Evolutionary conservation across 192 early-diverging fungal genomes (phyloP).

Genomic region (Umbelopsis sp.): DNA sequence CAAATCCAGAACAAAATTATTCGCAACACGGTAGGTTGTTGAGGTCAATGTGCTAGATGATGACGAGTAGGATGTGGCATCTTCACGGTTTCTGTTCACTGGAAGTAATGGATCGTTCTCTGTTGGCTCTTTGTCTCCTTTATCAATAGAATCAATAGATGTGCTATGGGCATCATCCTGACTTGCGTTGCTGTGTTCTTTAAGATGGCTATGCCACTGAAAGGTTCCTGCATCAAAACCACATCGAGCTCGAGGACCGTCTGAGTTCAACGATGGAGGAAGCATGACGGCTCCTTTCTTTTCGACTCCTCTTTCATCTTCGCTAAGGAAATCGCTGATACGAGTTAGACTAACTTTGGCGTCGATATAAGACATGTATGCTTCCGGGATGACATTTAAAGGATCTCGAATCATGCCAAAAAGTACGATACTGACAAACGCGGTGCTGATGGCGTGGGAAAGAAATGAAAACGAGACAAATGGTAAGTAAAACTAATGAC

Average conservation of each 20-base stretch:
- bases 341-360: conserved; percentile 58
- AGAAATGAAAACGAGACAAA: not conserved
- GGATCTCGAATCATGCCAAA: conserved; percentile 65
- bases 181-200: not conserved
- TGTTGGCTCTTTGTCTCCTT: not conserved
- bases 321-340: conserved; percentile 45
- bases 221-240: conserved; percentile 22
- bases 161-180: not conserved
- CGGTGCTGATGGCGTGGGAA: conserved; percentile 28
- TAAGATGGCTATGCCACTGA: conserved; percentile 21
- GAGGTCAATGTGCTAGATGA: conserved; percentile 10
- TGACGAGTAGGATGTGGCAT: not conserved
- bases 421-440: conserved; percentile 65
- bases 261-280: not conserved
- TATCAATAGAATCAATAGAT: not conserved
- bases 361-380: conserved; percentile 54
- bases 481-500: not conserved
- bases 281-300: not conserved
- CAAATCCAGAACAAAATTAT: conserved; percentile 12
- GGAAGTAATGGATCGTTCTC: conserved; percentile 5
- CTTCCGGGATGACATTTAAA: conserved; percentile 57
- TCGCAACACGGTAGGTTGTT: not conserved
- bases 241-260: not conserved
- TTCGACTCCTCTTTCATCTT: conserved; percentile 24
- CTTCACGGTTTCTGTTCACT: not conserved